Evolutionary conservation across 2,329 filamentous ascomycete species (phyloP).

Genomic region (Cladosporium sp.): DNA sequence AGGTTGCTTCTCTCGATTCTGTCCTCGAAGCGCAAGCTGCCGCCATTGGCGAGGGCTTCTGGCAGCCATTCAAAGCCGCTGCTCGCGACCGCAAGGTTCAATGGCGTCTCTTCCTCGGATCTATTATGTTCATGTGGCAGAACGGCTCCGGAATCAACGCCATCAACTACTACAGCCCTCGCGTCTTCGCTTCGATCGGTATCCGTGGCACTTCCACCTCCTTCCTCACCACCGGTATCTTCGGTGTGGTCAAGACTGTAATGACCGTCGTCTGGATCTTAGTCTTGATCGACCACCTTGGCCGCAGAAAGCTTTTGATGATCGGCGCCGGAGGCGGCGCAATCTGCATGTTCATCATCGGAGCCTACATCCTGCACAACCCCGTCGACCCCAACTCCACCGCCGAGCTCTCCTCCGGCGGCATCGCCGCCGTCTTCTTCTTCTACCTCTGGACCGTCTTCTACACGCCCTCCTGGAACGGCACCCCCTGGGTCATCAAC

Average conservation of each 20-base stretch:
- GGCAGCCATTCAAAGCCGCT: conserved; percentile 64
- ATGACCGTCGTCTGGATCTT: conserved; percentile 70
- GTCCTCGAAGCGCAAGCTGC: conserved; percentile 65
- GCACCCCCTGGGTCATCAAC: conserved; percentile 62
- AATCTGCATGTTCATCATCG: conserved; percentile 65
- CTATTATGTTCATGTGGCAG: conserved; percentile 75
- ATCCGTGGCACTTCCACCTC: conserved; percentile 59
- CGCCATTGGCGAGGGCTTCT: conserved; percentile 70
- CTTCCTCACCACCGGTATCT: conserved; percentile 71
- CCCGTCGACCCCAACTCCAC: conserved; percentile 25
- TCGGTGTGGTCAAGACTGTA: conserved; percentile 72
- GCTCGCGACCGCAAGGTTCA: conserved; percentile 59
- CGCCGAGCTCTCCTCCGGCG: conserved; percentile 45
- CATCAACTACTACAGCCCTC: conserved; percentile 69
- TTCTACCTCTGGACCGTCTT: conserved; percentile 74
- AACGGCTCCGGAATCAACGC: conserved; percentile 77
- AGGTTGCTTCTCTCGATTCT: conserved; percentile 68
- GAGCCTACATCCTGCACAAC: conserved; percentile 53
- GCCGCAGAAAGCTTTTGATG: conserved; percentile 64
- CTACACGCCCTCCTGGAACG: conserved; percentile 57
- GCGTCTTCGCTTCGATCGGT: conserved; percentile 67
- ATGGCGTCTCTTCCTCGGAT: conserved; percentile 72
- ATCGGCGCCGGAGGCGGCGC: conserved; percentile 64
- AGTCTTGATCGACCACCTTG: conserved; percentile 65
- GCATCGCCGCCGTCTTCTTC: conserved; percentile 66